Conservation (phyloP, 1,284 basidiomycete genomes). For the Ustilago lituana region DNA sequence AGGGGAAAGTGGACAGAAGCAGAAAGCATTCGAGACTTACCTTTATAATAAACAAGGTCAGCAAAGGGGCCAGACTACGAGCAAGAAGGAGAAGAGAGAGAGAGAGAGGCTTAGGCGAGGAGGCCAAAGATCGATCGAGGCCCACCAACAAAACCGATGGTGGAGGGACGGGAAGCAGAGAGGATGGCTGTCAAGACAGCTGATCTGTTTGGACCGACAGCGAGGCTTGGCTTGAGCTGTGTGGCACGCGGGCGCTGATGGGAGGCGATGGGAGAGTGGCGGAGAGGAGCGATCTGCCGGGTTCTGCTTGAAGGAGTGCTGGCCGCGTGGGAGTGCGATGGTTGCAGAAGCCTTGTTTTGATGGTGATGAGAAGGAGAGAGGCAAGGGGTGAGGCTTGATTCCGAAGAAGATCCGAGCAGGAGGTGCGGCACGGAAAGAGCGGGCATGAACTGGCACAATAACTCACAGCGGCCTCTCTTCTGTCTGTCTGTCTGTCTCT, state of each 20-base stretch:
- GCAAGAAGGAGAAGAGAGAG: not conserved
- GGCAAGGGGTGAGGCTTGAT: slow-evolving; percentile 5
- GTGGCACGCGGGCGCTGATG: too few relatives aligned
- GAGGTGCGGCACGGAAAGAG: slow-evolving; percentile 9
- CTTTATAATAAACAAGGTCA: slow-evolving; percentile 9
- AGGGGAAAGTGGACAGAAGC: not conserved
- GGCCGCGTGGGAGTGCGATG: not conserved
- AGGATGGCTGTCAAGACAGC: not conserved
- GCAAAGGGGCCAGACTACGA: not conserved
- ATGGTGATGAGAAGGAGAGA: slow-evolving; percentile 8
- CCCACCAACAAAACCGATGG: slow-evolving; percentile 3
- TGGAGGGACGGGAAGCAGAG: slow-evolving; percentile 17
- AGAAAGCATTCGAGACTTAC: slow-evolving; percentile 6
- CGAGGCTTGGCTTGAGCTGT: too few relatives aligned
- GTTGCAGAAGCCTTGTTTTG: not conserved
- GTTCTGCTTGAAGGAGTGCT: too few relatives aligned
- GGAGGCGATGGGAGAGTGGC: not conserved
- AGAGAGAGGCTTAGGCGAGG: not conserved
- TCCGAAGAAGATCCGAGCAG: slow-evolving; percentile 20
- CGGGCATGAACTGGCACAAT: slow-evolving; percentile 3
- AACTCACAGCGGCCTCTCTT: too few relatives aligned
- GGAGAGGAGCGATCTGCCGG: not conserved
- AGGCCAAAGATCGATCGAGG: not conserved
- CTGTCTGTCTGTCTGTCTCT: too few relatives aligned
- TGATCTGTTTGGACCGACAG: not conserved